These are phyloP conservation scores for Arthrocladium fulminans DNA, from an alignment of 2,329 filamentous ascomycete species.

Conservation along the genomic window DNA sequence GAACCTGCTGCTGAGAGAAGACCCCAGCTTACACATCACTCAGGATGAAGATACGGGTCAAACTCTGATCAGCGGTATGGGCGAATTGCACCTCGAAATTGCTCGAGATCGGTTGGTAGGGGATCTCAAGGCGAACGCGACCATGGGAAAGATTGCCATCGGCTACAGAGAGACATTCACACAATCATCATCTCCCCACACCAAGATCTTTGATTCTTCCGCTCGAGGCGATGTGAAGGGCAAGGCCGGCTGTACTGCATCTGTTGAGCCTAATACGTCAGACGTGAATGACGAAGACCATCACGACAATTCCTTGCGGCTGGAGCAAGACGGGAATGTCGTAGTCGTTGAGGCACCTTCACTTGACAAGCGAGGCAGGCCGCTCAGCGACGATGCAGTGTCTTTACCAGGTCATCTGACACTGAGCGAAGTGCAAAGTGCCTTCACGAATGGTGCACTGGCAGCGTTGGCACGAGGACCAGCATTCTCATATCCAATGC, in stretches of 20 bases:
- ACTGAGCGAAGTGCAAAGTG: slow-evolving; percentile 39
- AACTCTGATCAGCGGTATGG: slow-evolving; percentile 91
- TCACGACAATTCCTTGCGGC: slow-evolving; percentile 29
- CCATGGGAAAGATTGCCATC: slow-evolving; percentile 85
- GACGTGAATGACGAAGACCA: slow-evolving; percentile 22
- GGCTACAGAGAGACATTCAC: slow-evolving; percentile 82
- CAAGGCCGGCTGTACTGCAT: slow-evolving; percentile 65
- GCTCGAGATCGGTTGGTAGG: slow-evolving; percentile 78
- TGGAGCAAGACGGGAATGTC: slow-evolving; percentile 60
- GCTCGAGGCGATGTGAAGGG: slow-evolving; percentile 71
- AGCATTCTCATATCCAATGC: slow-evolving; percentile 67
- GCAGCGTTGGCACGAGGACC: slow-evolving; percentile 81
- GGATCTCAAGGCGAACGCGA: slow-evolving; percentile 77
- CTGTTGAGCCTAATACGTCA: slow-evolving; percentile 50
- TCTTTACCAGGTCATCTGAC: slow-evolving; percentile 48
- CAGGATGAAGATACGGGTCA: slow-evolving; percentile 85
- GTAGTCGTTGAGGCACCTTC: slow-evolving; percentile 49
- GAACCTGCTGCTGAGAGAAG: slow-evolving; percentile 72
- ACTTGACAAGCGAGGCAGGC: slow-evolving; percentile 33
- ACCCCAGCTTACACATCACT: slow-evolving; percentile 79
- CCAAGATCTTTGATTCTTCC: slow-evolving; percentile 59
- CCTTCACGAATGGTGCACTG: slow-evolving; percentile 67
- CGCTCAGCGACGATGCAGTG: slow-evolving; percentile 36
- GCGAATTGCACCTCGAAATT: slow-evolving; percentile 89
- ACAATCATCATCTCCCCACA: slow-evolving; percentile 46